These are phyloP conservation scores for Poa pratensis DNA, from an alignment of 176 grass and related monocot genomes.

Conservation along the genomic window DNA sequence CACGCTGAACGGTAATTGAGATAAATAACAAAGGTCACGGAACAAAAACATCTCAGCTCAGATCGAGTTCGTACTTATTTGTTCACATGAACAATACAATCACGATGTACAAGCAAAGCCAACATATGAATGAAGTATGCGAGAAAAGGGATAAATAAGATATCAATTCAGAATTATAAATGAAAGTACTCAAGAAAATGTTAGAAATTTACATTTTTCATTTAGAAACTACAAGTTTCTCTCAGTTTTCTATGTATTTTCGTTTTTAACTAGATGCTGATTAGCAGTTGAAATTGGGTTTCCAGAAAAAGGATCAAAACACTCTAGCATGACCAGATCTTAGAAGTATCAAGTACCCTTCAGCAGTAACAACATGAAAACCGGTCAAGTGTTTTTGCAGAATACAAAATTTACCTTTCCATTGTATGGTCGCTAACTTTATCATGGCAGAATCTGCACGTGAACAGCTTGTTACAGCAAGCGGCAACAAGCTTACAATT, in stretches of 20 bases:
- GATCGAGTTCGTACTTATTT: neutral
- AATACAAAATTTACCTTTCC: constrained; percentile 78
- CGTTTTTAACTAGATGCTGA: neutral
- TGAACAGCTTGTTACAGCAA: constrained; percentile 95
- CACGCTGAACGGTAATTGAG: neutral
- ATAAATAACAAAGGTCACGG: constrained; percentile 23
- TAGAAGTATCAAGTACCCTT: constrained; percentile 34
- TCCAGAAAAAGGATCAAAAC: constrained; percentile 17
- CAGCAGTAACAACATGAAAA: constrained; percentile 28
- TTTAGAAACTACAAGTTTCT: constrained; percentile 13
- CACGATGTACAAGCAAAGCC: neutral
- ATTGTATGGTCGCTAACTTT: constrained; percentile 98
- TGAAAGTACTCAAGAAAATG: neutral
- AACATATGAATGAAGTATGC: neutral
- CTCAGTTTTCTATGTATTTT: neutral
- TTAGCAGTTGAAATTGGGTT: constrained; percentile 14
- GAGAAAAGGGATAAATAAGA: constrained; percentile 15
- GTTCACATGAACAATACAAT: neutral
- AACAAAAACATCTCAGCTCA: constrained; percentile 11
- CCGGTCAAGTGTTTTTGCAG: neutral
- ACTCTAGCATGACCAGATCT: constrained; percentile 8
- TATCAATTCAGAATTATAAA: neutral
- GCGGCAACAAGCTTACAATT: constrained; percentile 95
- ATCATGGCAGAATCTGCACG: constrained; percentile 99
- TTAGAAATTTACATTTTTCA: neutral